Conservation (phyloP, 768 basidiomycete species). For the Suillus bovinus region DNA sequence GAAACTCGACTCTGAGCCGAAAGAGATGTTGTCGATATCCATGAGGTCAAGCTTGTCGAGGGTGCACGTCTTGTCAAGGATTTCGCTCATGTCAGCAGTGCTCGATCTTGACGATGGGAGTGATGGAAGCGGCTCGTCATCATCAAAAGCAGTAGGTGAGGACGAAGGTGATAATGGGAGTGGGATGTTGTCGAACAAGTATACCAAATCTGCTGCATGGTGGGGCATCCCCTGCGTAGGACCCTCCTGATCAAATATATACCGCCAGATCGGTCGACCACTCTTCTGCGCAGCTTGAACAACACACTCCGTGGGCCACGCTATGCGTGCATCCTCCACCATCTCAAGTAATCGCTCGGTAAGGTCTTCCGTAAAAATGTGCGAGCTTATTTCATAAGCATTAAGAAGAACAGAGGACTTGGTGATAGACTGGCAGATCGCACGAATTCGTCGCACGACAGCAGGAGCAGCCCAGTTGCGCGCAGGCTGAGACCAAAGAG, state of each 20-base stretch:
- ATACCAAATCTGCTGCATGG: constrained; percentile 72
- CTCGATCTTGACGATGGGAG: constrained; percentile 31
- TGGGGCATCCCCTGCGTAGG: constrained; percentile 64
- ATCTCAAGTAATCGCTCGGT: constrained; percentile 69
- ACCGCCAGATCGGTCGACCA: constrained; percentile 72
- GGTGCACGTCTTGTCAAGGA: constrained; percentile 19
- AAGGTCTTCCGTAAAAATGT: constrained; percentile 67
- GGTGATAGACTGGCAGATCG: constrained; percentile 67
- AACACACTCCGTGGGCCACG: constrained; percentile 75
- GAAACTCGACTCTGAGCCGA: constrained; percentile 14
- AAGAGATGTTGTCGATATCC: constrained; percentile 24
- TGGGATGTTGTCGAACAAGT: constrained; percentile 77
- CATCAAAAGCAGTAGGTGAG: constrained; percentile 35
- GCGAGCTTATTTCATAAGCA: constrained; percentile 67
- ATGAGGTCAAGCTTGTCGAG: constrained; percentile 29
- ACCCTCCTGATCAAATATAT: constrained; percentile 81
- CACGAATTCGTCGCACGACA: constrained; percentile 67
- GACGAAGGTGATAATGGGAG: constrained; percentile 43
- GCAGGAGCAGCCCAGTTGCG: constrained; percentile 64
- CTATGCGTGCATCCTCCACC: constrained; percentile 71
- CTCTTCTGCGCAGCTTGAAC: constrained; percentile 49
- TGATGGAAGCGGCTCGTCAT: constrained; percentile 32
- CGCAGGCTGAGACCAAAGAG: constrained; percentile 59
- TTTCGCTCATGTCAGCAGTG: constrained; percentile 18
- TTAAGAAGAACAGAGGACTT: constrained; percentile 63